These are phyloP conservation scores for Pseudoneurospora amorphoporcata DNA, from an alignment of 495 filamentous ascomycete genomes.

Conservation along the genomic window DNA sequence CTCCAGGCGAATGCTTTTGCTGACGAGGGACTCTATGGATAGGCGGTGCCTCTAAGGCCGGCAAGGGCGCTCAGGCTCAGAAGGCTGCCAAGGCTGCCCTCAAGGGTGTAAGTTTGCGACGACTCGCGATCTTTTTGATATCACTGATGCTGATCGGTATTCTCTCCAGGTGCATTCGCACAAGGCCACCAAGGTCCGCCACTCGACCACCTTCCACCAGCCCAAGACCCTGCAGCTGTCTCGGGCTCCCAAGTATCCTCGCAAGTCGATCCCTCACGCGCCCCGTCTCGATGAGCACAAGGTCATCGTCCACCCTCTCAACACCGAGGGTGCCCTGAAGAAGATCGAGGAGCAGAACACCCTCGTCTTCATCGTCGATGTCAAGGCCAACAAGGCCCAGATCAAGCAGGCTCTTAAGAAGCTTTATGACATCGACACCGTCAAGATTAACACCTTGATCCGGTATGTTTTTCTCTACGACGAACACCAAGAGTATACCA, in stretches of 20 bases:
- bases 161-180: conserved; percentile 53
- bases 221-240: conserved; percentile 89
- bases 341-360: conserved; percentile 99
- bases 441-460: conserved; percentile 99
- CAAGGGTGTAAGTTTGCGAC: conserved; percentile 60
- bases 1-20: conserved; percentile 31
- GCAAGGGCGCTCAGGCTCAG: conserved; percentile 67
- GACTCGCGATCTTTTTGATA: not conserved
- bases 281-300: conserved; percentile 90
- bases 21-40: conserved; percentile 18
- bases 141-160: not conserved
- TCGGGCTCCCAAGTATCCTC: conserved; percentile 90
- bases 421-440: conserved; percentile 93
- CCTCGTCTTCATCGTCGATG: conserved; percentile 94
- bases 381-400: conserved; percentile 99
- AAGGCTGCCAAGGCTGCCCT: conserved; percentile 89
- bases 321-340: conserved; percentile 99
- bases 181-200: conserved; percentile 86
- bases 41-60: conserved; percentile 49
- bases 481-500: not conserved
- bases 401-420: conserved; percentile 98
- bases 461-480: conserved; percentile 46
- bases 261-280: conserved; percentile 82
- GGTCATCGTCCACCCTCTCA: conserved; percentile 72
- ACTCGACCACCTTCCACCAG: conserved; percentile 91